phyloP scores from a whole-genome alignment of 2,329 filamentous ascomycete genomes.

The Arthrocladium fulminans region DNA sequence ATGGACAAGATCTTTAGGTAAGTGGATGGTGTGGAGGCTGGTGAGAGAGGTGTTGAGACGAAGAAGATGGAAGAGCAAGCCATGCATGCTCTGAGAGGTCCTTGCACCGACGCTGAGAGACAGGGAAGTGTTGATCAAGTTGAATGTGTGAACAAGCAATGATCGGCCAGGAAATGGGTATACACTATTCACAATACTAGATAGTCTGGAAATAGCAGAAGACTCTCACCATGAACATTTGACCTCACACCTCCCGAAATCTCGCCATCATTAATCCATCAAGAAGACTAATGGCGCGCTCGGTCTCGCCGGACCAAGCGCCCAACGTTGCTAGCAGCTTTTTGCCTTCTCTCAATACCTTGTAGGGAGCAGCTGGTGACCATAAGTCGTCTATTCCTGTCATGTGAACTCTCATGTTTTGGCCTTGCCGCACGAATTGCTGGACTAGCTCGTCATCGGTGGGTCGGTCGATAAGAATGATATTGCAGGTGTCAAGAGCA shows the following conservation, averaged over 20 bases:
- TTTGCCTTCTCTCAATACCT: conserved; percentile 13
- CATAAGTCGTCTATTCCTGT: conserved; percentile 41
- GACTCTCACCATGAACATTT: background rate
- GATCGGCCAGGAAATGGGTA: no score
- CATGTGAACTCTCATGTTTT: conserved; percentile 42
- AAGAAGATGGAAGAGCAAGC: background rate
- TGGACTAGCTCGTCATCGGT: conserved; percentile 51
- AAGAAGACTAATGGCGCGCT: conserved; percentile 10
- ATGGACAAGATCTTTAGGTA: conserved; percentile 32
- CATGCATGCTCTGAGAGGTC: background rate
- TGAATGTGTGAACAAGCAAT: background rate
- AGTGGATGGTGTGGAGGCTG: conserved; percentile 30
- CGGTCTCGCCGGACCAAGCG: conserved; percentile 7
- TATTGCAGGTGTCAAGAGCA: conserved; percentile 6
- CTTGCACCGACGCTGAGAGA: background rate
- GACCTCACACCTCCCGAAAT: background rate
- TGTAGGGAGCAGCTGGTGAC: conserved; percentile 6
- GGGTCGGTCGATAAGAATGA: conserved; percentile 47
- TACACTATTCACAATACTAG: no score
- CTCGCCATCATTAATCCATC: conserved; percentile 1
- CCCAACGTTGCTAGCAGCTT: conserved; percentile 10
- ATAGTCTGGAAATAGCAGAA: no score
- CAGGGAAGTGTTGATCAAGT: background rate
- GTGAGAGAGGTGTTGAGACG: background rate
- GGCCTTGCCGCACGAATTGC: conserved; percentile 43